Percentiles rank a stretch among this genome's conserved stretches.
Evolutionary conservation across 192 early-diverging fungal species (phyloP).

Genomic region (Coemansia sp.): DNA sequence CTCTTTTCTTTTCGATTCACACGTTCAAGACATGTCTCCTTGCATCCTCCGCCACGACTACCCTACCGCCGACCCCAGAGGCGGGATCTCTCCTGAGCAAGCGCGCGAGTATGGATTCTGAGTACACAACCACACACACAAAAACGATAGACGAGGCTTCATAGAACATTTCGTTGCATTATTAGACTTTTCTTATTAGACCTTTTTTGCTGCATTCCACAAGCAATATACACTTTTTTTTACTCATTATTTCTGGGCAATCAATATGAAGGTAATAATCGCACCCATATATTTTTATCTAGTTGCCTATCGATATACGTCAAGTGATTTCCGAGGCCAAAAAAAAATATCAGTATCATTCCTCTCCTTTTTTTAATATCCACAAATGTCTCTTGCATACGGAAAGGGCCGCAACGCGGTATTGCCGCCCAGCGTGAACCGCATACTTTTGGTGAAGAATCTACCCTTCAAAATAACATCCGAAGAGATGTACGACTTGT

Average conservation of each 20-base stretch:
- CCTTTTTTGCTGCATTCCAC: neutral
- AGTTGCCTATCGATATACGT: neutral
- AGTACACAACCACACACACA: neutral
- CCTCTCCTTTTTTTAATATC: neutral
- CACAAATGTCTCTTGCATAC: constrained; percentile 47
- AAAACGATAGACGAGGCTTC: neutral
- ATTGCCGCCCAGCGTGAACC: constrained; percentile 93
- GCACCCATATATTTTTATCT: neutral
- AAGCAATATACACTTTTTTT: too few relatives aligned
- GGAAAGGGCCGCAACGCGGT: constrained; percentile 63
- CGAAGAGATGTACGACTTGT: constrained; percentile 98
- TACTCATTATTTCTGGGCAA: neutral
- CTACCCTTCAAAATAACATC: constrained; percentile 95
- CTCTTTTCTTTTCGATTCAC: neutral
- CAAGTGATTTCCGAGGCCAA: neutral
- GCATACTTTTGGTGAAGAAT: constrained; percentile 92
- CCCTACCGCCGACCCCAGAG: constrained; percentile 32
- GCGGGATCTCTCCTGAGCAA: constrained; percentile 25
- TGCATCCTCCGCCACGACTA: constrained; percentile 34
- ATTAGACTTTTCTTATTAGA: neutral
- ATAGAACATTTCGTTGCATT: constrained; percentile 1
- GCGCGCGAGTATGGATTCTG: constrained; percentile 26
- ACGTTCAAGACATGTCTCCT: constrained; percentile 16
- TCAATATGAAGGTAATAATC: too few relatives aligned
- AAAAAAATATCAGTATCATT: neutral